Evolutionary conservation across 2,329 filamentous ascomycete genomes (phyloP).

Genomic region (Ophiosphaerella korrae): DNA sequence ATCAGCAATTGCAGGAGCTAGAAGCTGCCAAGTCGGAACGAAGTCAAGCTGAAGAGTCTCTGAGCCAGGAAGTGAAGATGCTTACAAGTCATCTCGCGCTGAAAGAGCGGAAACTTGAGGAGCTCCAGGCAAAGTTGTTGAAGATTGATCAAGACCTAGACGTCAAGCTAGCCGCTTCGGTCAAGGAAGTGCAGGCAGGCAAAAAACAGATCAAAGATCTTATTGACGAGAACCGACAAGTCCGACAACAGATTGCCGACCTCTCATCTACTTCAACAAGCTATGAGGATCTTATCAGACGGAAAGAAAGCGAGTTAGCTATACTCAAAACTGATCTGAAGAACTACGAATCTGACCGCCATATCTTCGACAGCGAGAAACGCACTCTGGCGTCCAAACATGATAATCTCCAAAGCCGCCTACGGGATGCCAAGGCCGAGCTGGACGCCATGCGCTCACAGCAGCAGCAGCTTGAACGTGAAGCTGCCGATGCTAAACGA

Average conservation of each 20-base stretch:
- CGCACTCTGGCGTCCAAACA: conserved; percentile 73
- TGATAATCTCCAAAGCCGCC: conserved; percentile 73
- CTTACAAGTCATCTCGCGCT: conserved; percentile 86
- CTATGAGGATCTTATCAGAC: conserved; percentile 90
- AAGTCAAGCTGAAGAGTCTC: conserved; percentile 73
- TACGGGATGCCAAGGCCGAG: conserved; percentile 86
- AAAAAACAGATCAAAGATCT: conserved; percentile 78
- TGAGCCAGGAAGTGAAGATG: conserved; percentile 87
- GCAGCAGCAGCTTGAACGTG: conserved; percentile 81
- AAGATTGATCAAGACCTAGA: conserved; percentile 89
- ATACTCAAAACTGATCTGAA: conserved; percentile 84
- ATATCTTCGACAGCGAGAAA: conserved; percentile 78
- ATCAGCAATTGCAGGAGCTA: conserved; percentile 72
- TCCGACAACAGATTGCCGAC: conserved; percentile 84
- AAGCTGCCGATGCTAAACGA: conserved; percentile 85
- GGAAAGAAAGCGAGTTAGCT: conserved; percentile 91
- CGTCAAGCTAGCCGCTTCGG: conserved; percentile 76
- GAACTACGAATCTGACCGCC: conserved; percentile 80
- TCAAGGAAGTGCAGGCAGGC: conserved; percentile 77
- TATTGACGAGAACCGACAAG: conserved; percentile 76
- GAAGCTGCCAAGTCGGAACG: conserved; percentile 73
- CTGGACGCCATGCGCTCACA: conserved; percentile 85
- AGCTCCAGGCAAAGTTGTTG: conserved; percentile 82
- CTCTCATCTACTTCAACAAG: conserved; percentile 90
- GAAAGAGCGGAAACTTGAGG: conserved; percentile 87